Conservation (phyloP, 164 flowering plant genomes). For the Malania oleifera region DNA sequence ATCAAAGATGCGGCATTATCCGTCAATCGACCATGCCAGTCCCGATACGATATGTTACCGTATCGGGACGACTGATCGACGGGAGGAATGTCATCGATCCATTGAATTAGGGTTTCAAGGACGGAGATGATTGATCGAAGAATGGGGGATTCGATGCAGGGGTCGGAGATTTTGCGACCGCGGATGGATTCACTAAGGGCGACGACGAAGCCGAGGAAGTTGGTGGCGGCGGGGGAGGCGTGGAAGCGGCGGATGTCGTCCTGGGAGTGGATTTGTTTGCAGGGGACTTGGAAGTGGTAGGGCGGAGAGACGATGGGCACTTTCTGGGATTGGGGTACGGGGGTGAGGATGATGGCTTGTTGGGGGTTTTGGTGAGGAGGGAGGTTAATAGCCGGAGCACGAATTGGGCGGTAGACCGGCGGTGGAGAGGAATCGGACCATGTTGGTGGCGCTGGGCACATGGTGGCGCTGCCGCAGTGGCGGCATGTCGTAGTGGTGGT, state of each 20-base stretch:
- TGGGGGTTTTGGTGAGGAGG: constrained; percentile 18
- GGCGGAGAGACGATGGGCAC: constrained; percentile 47
- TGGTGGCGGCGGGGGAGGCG: constrained; percentile 40
- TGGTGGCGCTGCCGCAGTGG: constrained; percentile 29
- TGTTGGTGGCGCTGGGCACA: constrained; percentile 13
- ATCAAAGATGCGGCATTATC: constrained; percentile 30
- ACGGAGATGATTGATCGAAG: constrained; percentile 32
- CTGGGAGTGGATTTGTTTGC: constrained; percentile 56
- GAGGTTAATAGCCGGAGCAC: constrained; percentile 26
- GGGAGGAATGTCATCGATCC: constrained; percentile 77
- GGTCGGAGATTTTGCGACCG: constrained; percentile 65
- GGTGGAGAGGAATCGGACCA: constrained; percentile 13
- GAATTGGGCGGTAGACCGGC: constrained; percentile 29
- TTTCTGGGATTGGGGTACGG: constrained; percentile 58
- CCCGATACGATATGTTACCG: constrained; percentile 68
- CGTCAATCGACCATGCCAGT: constrained; percentile 60
- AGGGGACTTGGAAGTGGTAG: constrained; percentile 47
- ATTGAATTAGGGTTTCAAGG: constrained; percentile 39
- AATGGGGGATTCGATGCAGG: constrained; percentile 45
- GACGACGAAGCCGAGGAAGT: constrained; percentile 82
- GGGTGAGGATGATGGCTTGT: constrained; percentile 51
- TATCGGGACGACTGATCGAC: constrained; percentile 62
- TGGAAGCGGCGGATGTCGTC: constrained; percentile 61
- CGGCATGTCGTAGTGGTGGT: constrained; percentile 15
- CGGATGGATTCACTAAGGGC: constrained; percentile 68